Base-by-base conservation (phyloP, 371 early-diverging fungal species). In the Mortierella sp. region DNA sequence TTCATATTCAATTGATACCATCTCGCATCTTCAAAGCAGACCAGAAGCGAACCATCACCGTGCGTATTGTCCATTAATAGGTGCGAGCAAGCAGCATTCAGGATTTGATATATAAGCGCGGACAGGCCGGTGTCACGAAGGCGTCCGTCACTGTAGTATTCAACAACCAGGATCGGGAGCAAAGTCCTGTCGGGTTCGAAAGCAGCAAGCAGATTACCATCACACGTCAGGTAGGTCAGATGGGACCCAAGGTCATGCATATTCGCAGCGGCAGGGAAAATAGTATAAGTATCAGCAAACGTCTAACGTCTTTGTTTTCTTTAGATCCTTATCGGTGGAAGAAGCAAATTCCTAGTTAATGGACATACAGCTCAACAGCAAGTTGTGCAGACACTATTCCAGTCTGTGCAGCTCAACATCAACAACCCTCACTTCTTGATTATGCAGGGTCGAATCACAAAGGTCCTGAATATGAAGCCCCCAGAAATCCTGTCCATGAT, bases 401-500 rank as follows among this genome's bases (percentile, higher is more conserved):
- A 98, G 68, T 96, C 97, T 2, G 98, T 98, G 9, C 95, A 95
- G 79, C 92, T 99, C 23, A 98, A 97, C 81, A 93, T 98, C 83
- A 96, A 98, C 86, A 98, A 98, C 72, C 99, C 99, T 15, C 97
- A 98, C 73, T 99, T 98, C 72, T 79, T 99, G 64, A 99, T 97
- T 72, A 98, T 99, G 97, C 99, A 99, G 83, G 99, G 99, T 39
- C 88, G 92, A 55, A 98, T 99, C 73, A 99, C 99, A 23, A 97
- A 99, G 72, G 96, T 99, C 4, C 87, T 99, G 26, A 99, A 97
- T 78, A 99, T 99, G 99, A 98, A 97, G 76, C 97, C 99, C 0
- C 87, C 89, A 5, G 98, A 99, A 72, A 92, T 99, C 26, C 81
- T 97, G 31, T 91, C 93, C 30, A 96, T 99, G 97, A 95, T 99